Percentiles rank a stretch among this genome's conserved stretches.
Evolutionary conservation across 2,329 filamentous ascomycete genomes (phyloP).

Genomic region (Colletotrichum sp.): DNA sequence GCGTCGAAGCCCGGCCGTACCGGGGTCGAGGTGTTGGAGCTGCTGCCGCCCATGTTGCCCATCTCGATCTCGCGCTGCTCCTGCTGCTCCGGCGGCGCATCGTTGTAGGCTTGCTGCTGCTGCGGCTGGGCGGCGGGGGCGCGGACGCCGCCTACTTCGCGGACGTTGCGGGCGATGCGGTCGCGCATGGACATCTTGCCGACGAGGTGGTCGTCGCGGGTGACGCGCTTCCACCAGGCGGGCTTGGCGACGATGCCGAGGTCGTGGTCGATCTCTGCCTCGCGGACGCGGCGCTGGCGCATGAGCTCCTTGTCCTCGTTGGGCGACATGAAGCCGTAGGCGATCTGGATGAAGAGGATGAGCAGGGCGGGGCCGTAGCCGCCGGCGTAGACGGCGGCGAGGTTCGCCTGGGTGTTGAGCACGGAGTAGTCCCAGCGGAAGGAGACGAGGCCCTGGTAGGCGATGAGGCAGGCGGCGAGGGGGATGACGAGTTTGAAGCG

Average conservation of each 20-base stretch:
- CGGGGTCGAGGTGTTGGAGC: not conserved
- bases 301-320: slow-evolving; percentile 77
- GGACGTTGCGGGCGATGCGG: slow-evolving; percentile 58
- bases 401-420: slow-evolving; percentile 57
- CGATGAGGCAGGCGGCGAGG: slow-evolving; percentile 57
- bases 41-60: slow-evolving; percentile 28
- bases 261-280: slow-evolving; percentile 60
- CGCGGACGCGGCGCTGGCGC: slow-evolving; percentile 64
- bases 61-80: slow-evolving; percentile 45
- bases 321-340: slow-evolving; percentile 64
- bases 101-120: slow-evolving; percentile 30
- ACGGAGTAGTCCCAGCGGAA: slow-evolving; percentile 65
- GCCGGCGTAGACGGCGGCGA: slow-evolving; percentile 64
- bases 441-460: slow-evolving; percentile 63
- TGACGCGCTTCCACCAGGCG: slow-evolving; percentile 67
- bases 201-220: slow-evolving; percentile 44
- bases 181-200: slow-evolving; percentile 52
- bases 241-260: slow-evolving; percentile 67
- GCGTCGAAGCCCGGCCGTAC: slow-evolving; percentile 29
- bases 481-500: slow-evolving; percentile 64
- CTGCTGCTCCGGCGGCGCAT: slow-evolving; percentile 37
- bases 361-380: slow-evolving; percentile 66
- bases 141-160: slow-evolving; percentile 56
- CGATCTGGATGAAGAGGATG: slow-evolving; percentile 59
- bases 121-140: slow-evolving; percentile 44